A percentile compares a stretch with the other conserved stretches of the same genome.
phyloP scores from a whole-genome alignment of 2,329 filamentous ascomycete genomes.

The Nemania serpens region DNA sequence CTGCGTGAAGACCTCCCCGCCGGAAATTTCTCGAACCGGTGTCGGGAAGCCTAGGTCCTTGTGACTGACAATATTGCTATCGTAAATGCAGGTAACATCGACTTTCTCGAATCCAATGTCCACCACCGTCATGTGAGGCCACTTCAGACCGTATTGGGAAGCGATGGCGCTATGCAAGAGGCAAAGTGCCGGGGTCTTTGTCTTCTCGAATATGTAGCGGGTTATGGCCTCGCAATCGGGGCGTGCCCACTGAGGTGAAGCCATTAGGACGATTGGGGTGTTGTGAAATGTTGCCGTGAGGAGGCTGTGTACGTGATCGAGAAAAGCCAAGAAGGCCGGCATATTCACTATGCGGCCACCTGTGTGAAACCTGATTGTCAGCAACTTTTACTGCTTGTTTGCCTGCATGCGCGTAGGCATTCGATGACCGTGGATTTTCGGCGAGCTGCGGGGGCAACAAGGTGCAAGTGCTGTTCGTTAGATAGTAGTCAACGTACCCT shows the following conservation, averaged over 20 bases:
- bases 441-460: neutral
- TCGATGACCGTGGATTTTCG: neutral
- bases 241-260: slow-evolving; percentile 87
- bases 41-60: slow-evolving; percentile 62
- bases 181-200: slow-evolving; percentile 89
- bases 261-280: slow-evolving; percentile 89
- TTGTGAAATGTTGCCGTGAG: slow-evolving; percentile 94
- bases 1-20: slow-evolving; percentile 85
- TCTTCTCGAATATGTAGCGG: slow-evolving; percentile 96
- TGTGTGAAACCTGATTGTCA: slow-evolving; percentile 13
- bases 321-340: slow-evolving; percentile 89
- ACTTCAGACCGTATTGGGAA: slow-evolving; percentile 80
- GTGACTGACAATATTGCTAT: slow-evolving; percentile 74
- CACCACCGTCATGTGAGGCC: slow-evolving; percentile 79
- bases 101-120: slow-evolving; percentile 93
- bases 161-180: slow-evolving; percentile 89
- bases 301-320: slow-evolving; percentile 88
- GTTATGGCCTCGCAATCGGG: slow-evolving; percentile 86
- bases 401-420: neutral
- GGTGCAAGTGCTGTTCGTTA: neutral
- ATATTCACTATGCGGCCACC: slow-evolving; percentile 87
- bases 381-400: neutral
- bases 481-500: slow-evolving; percentile 49
- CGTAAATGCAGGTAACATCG: slow-evolving; percentile 87
- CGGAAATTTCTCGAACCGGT: slow-evolving; percentile 60